A percentile compares a stretch with the other conserved stretches of the same genome.
Evolutionary conservation across 2,329 filamentous ascomycete species (phyloP).

Genomic region (Colletotrichum agaves): DNA sequence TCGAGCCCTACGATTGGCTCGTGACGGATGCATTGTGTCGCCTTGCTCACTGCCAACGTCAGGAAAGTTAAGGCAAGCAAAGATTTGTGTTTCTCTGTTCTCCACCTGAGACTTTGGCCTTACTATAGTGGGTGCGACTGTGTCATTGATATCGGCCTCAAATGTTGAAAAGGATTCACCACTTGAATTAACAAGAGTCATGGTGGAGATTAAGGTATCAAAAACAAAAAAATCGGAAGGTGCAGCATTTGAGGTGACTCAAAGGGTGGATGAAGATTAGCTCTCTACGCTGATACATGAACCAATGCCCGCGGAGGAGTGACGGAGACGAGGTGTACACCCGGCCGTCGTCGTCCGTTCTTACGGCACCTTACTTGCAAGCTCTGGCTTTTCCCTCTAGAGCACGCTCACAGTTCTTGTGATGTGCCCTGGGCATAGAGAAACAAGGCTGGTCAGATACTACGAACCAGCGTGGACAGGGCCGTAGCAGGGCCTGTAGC

Average conservation of each 20-base stretch:
- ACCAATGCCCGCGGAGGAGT: background rate
- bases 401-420: background rate
- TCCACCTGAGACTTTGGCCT: constrained; percentile 9
- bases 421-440: constrained; percentile 3
- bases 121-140: background rate
- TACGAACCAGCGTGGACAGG: constrained; percentile 11
- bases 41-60: constrained; percentile 19
- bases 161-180: background rate
- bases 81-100: background rate
- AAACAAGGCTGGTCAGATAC: constrained; percentile 10
- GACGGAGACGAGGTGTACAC: constrained; percentile 1
- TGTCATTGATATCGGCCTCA: background rate
- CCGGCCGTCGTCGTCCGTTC: background rate
- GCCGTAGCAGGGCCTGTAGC: background rate
- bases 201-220: background rate
- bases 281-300: background rate
- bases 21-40: background rate
- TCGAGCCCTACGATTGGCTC: constrained; percentile 14
- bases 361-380: background rate
- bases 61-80: constrained; percentile 1
- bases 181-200: background rate
- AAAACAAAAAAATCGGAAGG: background rate
- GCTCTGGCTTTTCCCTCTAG: background rate
- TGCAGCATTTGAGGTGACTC: background rate
- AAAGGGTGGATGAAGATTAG: background rate